These are phyloP conservation scores for Oryza officinalis DNA, from an alignment of 176 grass and related monocot species.

Conservation along the genomic window DNA sequence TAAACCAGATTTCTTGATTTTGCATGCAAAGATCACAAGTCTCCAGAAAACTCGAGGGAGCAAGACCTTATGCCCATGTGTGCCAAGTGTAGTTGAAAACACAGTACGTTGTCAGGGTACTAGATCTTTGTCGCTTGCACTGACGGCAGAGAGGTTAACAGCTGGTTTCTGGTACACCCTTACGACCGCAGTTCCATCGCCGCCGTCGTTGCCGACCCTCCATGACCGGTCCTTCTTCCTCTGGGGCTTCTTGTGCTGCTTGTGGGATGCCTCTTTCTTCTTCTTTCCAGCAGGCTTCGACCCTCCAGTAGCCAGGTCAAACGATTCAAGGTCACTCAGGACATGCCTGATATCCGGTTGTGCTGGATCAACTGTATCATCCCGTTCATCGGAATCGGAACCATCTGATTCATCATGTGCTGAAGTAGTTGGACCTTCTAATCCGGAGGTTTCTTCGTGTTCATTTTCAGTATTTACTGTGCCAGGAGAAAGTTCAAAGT, in stretches of 20 bases:
- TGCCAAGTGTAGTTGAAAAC: background rate
- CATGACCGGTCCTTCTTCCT: conserved; percentile 77
- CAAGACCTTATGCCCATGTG: background rate
- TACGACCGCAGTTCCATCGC: conserved; percentile 52
- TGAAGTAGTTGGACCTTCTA: conserved; percentile 20
- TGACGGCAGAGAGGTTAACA: conserved; percentile 12
- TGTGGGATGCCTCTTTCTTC: conserved; percentile 41
- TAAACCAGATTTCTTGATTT: background rate
- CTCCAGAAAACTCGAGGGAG: background rate
- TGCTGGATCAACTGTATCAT: conserved; percentile 1
- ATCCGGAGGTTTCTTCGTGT: background rate
- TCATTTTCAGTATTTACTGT: background rate
- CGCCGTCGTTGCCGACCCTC: conserved; percentile 54
- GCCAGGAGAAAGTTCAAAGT: conserved; percentile 78
- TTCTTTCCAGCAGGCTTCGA: conserved; percentile 36
- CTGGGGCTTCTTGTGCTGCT: conserved; percentile 68
- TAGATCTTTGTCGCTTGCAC: conserved; percentile 13
- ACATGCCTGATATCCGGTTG: conserved; percentile 39
- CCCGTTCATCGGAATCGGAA: background rate
- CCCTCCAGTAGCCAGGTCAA: conserved; percentile 45
- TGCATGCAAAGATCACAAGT: background rate
- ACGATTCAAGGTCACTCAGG: conserved; percentile 60
- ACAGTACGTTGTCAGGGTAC: background rate
- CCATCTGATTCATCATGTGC: conserved; percentile 22
- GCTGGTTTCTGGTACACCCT: conserved; percentile 57